These are phyloP conservation scores for Mrakia gelida DNA, from an alignment of 768 basidiomycete genomes.

Conservation along the genomic window DNA sequence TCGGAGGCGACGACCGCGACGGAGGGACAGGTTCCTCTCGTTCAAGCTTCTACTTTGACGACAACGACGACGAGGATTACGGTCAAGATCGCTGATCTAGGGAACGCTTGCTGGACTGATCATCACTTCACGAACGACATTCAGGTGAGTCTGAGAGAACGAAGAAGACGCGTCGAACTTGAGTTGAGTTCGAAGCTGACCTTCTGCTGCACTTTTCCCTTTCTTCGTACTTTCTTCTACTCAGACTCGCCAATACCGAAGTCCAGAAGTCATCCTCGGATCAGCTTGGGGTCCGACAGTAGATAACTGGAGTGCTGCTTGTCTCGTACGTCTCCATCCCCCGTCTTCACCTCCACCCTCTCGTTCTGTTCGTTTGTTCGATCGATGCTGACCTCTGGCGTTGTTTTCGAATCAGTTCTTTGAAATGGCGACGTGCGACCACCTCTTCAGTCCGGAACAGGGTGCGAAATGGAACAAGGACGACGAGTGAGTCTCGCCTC, in stretches of 20 bases:
- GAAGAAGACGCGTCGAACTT: background rate
- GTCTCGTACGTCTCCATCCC: background rate
- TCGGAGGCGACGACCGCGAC: background rate
- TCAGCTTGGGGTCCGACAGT: constrained; percentile 93
- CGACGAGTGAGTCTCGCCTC: constrained; percentile 52
- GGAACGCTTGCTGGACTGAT: constrained; percentile 87
- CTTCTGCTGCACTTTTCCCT: background rate
- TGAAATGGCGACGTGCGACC: constrained; percentile 90
- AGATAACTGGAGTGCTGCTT: constrained; percentile 95
- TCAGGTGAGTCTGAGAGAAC: constrained; percentile 39
- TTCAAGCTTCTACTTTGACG: constrained; percentile 35
- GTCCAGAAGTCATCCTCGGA: constrained; percentile 94
- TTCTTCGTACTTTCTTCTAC: background rate
- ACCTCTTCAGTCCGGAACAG: constrained; percentile 93
- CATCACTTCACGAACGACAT: constrained; percentile 91
- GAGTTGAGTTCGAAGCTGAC: background rate
- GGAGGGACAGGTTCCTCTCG: constrained; percentile 34
- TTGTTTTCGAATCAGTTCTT: constrained; percentile 60
- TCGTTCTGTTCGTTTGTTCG: constrained; percentile 51
- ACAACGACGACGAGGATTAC: constrained; percentile 64
- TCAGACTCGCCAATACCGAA: constrained; percentile 90
- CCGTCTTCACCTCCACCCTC: constrained; percentile 46
- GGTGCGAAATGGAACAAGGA: constrained; percentile 94
- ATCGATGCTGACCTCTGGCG: background rate
- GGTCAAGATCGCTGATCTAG: constrained; percentile 97